These are phyloP conservation scores for Leccinum aurantiacum DNA, from an alignment of 768 basidiomycete genomes.

Conservation along the genomic window DNA sequence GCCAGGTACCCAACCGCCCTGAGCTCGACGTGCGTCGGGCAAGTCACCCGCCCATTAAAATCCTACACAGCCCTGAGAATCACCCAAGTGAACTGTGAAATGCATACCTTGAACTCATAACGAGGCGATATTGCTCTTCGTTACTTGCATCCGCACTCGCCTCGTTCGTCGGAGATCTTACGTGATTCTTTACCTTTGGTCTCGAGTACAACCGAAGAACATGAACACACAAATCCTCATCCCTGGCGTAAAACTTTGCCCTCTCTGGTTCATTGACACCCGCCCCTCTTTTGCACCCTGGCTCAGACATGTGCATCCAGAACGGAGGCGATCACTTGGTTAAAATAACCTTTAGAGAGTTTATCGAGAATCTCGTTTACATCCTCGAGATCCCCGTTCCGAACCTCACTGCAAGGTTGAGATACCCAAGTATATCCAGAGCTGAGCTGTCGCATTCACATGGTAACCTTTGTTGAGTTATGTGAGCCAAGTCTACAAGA, in stretches of 20 bases:
- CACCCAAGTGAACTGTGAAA: conserved; percentile 67
- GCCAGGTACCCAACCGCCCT: conserved; percentile 77
- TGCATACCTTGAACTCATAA: conserved; percentile 52
- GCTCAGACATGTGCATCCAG: conserved; percentile 85
- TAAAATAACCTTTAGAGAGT: conserved; percentile 86
- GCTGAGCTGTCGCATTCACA: conserved; percentile 91
- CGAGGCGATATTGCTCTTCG: conserved; percentile 67
- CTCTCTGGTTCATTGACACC: too few relatives aligned
- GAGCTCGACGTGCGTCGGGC: conserved; percentile 45
- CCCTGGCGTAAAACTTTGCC: too few relatives aligned
- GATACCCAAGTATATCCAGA: conserved; percentile 78
- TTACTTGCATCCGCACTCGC: conserved; percentile 46
- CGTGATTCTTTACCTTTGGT: neutral
- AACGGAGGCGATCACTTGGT: conserved; percentile 92
- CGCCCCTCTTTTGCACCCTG: too few relatives aligned
- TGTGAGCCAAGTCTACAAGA: conserved; percentile 77
- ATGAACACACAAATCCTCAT: too few relatives aligned
- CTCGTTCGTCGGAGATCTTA: conserved; percentile 38
- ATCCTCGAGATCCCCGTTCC: conserved; percentile 76
- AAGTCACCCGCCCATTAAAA: neutral
- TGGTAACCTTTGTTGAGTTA: conserved; percentile 73
- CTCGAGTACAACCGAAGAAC: neutral
- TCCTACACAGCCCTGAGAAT: neutral
- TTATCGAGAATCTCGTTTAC: conserved; percentile 90
- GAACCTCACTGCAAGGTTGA: conserved; percentile 77